Base-by-base conservation (phyloP, 2,329 filamentous ascomycete genomes). In the Monosporascus cannonballus region DNA sequence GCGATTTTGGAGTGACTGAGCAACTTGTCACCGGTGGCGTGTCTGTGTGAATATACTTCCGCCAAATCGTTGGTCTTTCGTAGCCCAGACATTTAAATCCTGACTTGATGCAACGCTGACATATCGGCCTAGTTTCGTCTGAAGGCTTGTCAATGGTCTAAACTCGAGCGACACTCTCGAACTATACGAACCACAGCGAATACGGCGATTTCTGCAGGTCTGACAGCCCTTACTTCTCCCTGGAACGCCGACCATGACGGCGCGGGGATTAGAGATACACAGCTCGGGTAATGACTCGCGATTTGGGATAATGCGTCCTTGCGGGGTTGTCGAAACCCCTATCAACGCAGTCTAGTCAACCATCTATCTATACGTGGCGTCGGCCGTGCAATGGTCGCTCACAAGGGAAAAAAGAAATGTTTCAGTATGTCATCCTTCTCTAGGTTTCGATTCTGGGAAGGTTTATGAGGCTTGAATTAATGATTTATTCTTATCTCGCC, bases 191-290 rank as follows among this genome's bases (percentile, higher is more conserved):
- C 58, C 58, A 41, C 58, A 59, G 46, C 58, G 57, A 3, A 59
- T 56, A 41, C 56, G 56, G 39, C 58, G 54, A 22, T 25, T 58
- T 6, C 58, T 54, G 44, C 58, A 59, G 27, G 58, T 59, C 46
- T 59, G 56, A 45, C 58, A 59, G 47, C 56, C 58, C 25, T 57
- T 59, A 14, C 58, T 59, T 34, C 58, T 54, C 14, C 57, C 56
- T 7, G 56, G 56, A 24, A 59, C 58, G 37, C 58, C 58, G 50
- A 59, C 58, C 58, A 59, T 59, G 48, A 49, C 20, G 18, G 3
- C 20, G 18, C 24, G 14, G 36, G n/a, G 20, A 25, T 20, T 18
- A 20, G 48, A 22, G 45, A 25, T 48, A 41, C 18, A 49, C 22
- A 46, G 42, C 24, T 46, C 24, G 42, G 22, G 42, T 27, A 22